Base-by-base conservation (phyloP, 2,329 filamentous ascomycete species). In the Ascochyta clinopodiicola region DNA sequence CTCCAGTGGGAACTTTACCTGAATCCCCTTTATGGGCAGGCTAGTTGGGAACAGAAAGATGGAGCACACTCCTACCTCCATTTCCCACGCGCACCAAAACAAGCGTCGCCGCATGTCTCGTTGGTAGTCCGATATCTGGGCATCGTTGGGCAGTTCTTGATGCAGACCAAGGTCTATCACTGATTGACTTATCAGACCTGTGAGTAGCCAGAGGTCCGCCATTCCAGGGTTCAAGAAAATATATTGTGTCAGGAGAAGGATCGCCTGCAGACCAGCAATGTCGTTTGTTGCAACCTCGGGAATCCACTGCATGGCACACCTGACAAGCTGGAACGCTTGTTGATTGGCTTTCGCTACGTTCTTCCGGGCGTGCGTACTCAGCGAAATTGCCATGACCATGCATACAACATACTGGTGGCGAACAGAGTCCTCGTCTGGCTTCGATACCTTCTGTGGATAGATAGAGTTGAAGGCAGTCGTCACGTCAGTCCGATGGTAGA, bases 81-180 rank as follows among this genome's bases (percentile, higher is more conserved):
- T 74, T 39, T 75, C 72, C 71, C 71, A 75, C 13, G 71, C 71
- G 39, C 68, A 71, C 72, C 72, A 75, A 24, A 75, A 75, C 35
- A 75, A 45, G 15, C 72, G 70, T 24, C 72, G 66, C n/a, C 72
- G 63, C 71, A 74, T 74, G 40, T 75, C 72, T n/a, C 72, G 71
- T 43, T 72, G 56, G 38, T 70, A 71, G 6, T 64, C 54, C 2
- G 68, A 64, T 10, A 74, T 61, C 6, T 42, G 57, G 15, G 58
- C 27, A 36, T 73, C 65, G 15, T 68, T 64, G 7, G 72, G 72
- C 35, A 75, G 55, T 50, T 75, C 72, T 49, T 75, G 72, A 39
- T 75, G 72, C 12, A 75, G 61, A 19, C 71, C 72, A 4, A 74
- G 62, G 39, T 75, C 72, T 35, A 74, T 72, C 21, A 74, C 64